Evolutionary conservation across 495 filamentous ascomycete species (phyloP).

Genomic region (Pyrenopolyporus hunteri): DNA sequence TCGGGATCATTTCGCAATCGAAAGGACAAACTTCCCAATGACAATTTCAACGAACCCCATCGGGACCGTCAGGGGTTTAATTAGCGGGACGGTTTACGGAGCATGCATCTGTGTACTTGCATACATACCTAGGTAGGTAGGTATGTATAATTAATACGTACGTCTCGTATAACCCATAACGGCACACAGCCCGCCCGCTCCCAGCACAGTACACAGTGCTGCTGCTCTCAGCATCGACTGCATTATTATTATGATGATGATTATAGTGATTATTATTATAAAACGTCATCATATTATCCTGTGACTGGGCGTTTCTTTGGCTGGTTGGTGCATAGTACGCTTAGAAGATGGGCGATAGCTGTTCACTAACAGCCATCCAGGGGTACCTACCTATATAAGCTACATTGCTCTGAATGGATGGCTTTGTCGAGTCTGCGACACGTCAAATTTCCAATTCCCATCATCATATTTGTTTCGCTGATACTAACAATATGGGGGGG

Average conservation of each 20-base stretch:
- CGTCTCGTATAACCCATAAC: background rate
- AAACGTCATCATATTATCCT: background rate
- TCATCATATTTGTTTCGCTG: too few species aligned
- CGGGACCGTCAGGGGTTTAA: slow-evolving; percentile 4
- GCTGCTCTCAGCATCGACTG: too few species aligned
- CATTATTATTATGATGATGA: too few species aligned
- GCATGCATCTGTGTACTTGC: too few species aligned
- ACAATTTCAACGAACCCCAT: background rate
- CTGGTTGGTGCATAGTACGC: slow-evolving; percentile 22
- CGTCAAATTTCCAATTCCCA: slow-evolving; percentile 27
- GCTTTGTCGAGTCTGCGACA: slow-evolving; percentile 19
- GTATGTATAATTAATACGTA: too few species aligned
- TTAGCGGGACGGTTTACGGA: background rate
- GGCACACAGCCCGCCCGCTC: background rate
- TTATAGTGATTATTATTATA: slow-evolving; percentile 2
- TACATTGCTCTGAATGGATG: slow-evolving; percentile 1
- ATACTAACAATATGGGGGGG: too few species aligned
- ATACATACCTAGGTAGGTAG: too few species aligned
- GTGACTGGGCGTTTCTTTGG: slow-evolving; percentile 27
- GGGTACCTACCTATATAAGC: slow-evolving; percentile 5
- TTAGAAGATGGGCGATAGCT: too few species aligned
- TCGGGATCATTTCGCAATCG: slow-evolving; percentile 2
- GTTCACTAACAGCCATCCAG: slow-evolving; percentile 1
- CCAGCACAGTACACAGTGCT: too few species aligned
- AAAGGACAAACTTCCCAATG: background rate